phyloP scores from a whole-genome alignment of 768 basidiomycete genomes.

The Trametes punicea region DNA sequence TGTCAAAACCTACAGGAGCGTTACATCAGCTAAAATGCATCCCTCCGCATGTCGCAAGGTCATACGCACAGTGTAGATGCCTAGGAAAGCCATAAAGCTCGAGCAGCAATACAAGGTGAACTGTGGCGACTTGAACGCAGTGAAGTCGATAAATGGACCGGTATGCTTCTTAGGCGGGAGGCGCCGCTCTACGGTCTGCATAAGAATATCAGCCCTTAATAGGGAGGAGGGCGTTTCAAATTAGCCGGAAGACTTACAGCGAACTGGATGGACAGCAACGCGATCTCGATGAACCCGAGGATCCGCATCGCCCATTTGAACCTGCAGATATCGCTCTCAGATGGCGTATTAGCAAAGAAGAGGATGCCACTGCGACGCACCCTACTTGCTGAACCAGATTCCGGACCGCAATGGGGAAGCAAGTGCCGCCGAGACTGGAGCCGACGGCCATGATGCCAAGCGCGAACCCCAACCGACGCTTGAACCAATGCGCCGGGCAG shows the following conservation, averaged over 20 bases:
- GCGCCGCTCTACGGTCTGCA: slow-evolving; percentile 36
- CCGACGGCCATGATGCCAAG: slow-evolving; percentile 64
- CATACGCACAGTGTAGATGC: slow-evolving; percentile 58
- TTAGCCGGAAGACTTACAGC: slow-evolving; percentile 15
- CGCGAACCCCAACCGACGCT: slow-evolving; percentile 50
- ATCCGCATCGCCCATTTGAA: slow-evolving; percentile 78
- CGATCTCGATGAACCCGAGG: slow-evolving; percentile 58
- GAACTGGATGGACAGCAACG: slow-evolving; percentile 34
- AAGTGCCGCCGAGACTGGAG: slow-evolving; percentile 63
- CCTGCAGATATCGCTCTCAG: background rate
- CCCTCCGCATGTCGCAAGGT: background rate
- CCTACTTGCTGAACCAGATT: slow-evolving; percentile 53
- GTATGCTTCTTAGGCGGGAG: slow-evolving; percentile 50
- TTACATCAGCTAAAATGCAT: background rate
- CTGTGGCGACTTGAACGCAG: slow-evolving; percentile 46
- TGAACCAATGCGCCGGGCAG: slow-evolving; percentile 73
- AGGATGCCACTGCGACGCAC: slow-evolving; percentile 33
- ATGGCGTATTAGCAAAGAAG: background rate
- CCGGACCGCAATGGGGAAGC: slow-evolving; percentile 61
- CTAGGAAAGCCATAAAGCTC: slow-evolving; percentile 56
- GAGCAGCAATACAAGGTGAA: slow-evolving; percentile 60
- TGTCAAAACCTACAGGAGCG: slow-evolving; percentile 47
- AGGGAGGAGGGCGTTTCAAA: background rate
- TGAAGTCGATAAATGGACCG: slow-evolving; percentile 63
- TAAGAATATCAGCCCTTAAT: slow-evolving; percentile 22